phyloP scores from a whole-genome alignment of 345 rosid species.

The Anacardium occidentale region DNA sequence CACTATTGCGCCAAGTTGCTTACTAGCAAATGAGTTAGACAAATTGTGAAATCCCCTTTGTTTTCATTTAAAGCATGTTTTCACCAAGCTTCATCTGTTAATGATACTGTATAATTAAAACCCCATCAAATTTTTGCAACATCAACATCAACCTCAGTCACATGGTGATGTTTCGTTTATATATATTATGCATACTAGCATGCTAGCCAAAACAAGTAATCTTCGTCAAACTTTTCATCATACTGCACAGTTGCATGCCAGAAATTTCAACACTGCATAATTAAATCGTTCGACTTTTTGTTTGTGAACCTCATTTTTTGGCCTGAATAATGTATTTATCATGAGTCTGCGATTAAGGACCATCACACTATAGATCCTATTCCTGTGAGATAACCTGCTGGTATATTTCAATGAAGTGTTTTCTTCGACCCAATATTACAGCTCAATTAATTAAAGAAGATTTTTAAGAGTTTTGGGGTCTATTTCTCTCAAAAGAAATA shows the following conservation, averaged over 20 bases:
- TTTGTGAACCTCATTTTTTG: conserved; percentile 20
- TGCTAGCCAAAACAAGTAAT: not conserved
- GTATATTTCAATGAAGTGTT: conserved; percentile 5
- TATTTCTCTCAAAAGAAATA: too few species aligned
- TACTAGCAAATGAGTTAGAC: not conserved
- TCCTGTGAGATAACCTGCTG: conserved; percentile 18
- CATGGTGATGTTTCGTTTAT: conserved; percentile 5
- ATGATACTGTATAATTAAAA: not conserved
- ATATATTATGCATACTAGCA: not conserved
- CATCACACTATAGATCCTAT: conserved; percentile 24
- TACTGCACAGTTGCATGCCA: conserved; percentile 8
- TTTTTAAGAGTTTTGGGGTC: too few species aligned
- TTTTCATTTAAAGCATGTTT: not conserved
- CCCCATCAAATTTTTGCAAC: conserved; percentile 8
- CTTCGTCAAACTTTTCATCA: conserved; percentile 1
- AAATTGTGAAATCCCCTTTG: too few species aligned
- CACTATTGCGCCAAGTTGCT: not conserved
- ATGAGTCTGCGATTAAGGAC: conserved; percentile 19
- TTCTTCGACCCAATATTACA: conserved; percentile 13
- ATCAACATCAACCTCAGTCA: conserved; percentile 13
- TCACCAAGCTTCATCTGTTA: not conserved
- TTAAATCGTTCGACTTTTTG: not conserved
- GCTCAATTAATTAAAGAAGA: too few species aligned
- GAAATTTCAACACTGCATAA: too few species aligned
- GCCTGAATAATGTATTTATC: conserved; percentile 16